These are phyloP conservation scores for Ambrosia artemisiifolia DNA, from an alignment of 129 eudicot species.

Conservation along the genomic window DNA sequence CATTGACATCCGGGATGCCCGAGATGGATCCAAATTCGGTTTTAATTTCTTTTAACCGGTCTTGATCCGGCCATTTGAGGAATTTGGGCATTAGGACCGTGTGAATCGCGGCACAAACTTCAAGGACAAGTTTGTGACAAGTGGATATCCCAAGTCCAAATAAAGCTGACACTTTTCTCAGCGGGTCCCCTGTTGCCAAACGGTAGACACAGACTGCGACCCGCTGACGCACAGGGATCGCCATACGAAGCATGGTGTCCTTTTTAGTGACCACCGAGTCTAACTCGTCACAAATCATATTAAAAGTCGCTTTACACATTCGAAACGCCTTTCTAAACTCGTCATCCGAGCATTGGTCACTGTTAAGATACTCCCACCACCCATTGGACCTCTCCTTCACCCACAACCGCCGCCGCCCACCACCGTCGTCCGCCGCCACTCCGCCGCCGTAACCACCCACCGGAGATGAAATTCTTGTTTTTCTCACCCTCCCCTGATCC, in stretches of 20 bases:
- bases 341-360: constrained; percentile 53
- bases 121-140: constrained; percentile 75
- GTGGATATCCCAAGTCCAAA: constrained; percentile 77
- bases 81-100: constrained; percentile 59
- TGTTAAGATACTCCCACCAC: constrained; percentile 69
- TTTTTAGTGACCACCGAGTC: constrained; percentile 56
- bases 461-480: constrained; percentile 13
- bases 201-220: constrained; percentile 75
- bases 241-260: constrained; percentile 60
- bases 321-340: constrained; percentile 56
- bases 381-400: constrained; percentile 72
- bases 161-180: constrained; percentile 53
- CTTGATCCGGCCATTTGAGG: constrained; percentile 63
- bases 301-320: constrained; percentile 61
- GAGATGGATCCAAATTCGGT: constrained; percentile 36
- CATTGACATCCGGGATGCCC: constrained; percentile 57
- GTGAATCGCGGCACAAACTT: constrained; percentile 62
- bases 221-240: constrained; percentile 71
- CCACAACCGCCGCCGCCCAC: constrained; percentile 60
- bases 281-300: constrained; percentile 59
- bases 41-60: constrained; percentile 31
- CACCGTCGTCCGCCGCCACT: constrained; percentile 19
- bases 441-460: background rate
- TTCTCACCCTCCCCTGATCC: constrained; percentile 20
- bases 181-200: constrained; percentile 77